A percentile compares a stretch with the other conserved stretches of the same genome.
These are phyloP conservation scores for Quercus ilex DNA, from an alignment of 306 rosid genomes.

Conservation along the genomic window DNA sequence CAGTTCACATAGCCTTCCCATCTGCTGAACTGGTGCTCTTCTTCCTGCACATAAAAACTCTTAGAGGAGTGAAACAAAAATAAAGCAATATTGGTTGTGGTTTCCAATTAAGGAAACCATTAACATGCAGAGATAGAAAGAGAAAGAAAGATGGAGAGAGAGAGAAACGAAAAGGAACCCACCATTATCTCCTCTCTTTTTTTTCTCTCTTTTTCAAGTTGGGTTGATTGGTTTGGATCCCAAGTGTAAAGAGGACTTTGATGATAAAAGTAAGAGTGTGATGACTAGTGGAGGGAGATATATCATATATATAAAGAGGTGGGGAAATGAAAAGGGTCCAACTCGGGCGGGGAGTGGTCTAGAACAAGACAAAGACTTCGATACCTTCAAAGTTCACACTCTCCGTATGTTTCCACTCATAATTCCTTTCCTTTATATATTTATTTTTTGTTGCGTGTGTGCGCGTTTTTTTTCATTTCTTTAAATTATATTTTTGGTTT, in stretches of 20 bases:
- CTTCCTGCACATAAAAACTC: conserved; percentile 33
- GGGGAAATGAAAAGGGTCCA: conserved; percentile 10
- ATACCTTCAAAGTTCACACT: conserved; percentile 17
- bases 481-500: neutral
- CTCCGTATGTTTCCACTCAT: neutral
- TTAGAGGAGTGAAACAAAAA: neutral
- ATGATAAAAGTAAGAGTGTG: conserved; percentile 17
- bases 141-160: neutral
- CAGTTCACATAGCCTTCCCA: conserved; percentile 93
- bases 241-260: conserved; percentile 19
- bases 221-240: conserved; percentile 33
- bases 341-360: conserved; percentile 36
- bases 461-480: neutral
- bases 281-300: conserved; percentile 33
- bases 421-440: neutral
- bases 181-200: conserved; percentile 33
- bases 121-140: neutral
- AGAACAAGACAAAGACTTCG: conserved; percentile 35
- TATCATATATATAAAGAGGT: conserved; percentile 22
- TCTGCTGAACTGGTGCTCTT: conserved; percentile 38
- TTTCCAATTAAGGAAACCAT: neutral
- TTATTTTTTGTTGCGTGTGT: neutral
- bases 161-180: conserved; percentile 12
- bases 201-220: conserved; percentile 1
- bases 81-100: neutral